Percentiles rank a stretch among this genome's conserved stretches.
These are phyloP conservation scores for Prunus mongolica DNA, from an alignment of 306 rosid species.

Conservation along the genomic window DNA sequence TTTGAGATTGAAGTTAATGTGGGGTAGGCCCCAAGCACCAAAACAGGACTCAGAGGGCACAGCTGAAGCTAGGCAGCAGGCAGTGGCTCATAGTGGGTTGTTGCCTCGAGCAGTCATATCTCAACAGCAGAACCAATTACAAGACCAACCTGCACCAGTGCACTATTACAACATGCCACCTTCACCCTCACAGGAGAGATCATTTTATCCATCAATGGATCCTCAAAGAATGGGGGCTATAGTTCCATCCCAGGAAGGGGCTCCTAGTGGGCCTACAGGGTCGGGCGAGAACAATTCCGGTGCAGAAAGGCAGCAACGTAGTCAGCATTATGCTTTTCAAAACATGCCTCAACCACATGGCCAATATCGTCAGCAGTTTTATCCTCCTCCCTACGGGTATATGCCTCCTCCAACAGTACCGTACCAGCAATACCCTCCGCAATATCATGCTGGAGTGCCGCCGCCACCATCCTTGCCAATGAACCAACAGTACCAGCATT, in stretches of 20 bases:
- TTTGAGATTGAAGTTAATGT: slow-evolving; percentile 83
- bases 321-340: slow-evolving; percentile 52
- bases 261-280: slow-evolving; percentile 54
- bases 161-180: slow-evolving; percentile 68
- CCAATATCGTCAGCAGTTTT: slow-evolving; percentile 74
- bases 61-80: slow-evolving; percentile 74
- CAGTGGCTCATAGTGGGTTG: slow-evolving; percentile 77
- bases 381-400: slow-evolving; percentile 60
- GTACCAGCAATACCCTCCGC: slow-evolving; percentile 60
- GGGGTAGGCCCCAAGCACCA: slow-evolving; percentile 89
- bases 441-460: slow-evolving; percentile 41
- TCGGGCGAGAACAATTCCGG: slow-evolving; percentile 54
- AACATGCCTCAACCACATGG: slow-evolving; percentile 67
- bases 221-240: slow-evolving; percentile 95
- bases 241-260: slow-evolving; percentile 58
- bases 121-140: slow-evolving; percentile 69
- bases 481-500: slow-evolving; percentile 57
- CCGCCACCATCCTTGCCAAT: slow-evolving; percentile 42
- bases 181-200: slow-evolving; percentile 68
- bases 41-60: slow-evolving; percentile 67
- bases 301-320: slow-evolving; percentile 27
- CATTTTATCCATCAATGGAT: slow-evolving; percentile 88
- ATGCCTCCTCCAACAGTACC: slow-evolving; percentile 56
- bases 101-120: slow-evolving; percentile 93
- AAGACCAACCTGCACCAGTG: slow-evolving; percentile 58